Evolutionary conservation across 345 rosid genomes (phyloP).

Genomic region (Citrus reticulata): DNA sequence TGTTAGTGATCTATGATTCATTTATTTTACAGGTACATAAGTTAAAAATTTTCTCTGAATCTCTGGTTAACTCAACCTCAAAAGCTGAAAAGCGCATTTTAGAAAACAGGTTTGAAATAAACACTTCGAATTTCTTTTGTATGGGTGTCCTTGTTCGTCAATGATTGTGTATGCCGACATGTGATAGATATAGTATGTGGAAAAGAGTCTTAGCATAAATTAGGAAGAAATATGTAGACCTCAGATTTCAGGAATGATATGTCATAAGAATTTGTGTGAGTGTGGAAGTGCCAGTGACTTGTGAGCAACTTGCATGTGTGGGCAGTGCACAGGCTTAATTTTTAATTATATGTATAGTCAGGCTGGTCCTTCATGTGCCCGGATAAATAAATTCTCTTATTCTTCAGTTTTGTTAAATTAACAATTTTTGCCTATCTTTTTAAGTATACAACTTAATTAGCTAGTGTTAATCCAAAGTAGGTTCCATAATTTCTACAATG

Average conservation of each 20-base stretch:
- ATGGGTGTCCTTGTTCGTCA: neutral
- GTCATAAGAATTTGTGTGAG: neutral
- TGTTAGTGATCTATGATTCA: slow-evolving; percentile 2
- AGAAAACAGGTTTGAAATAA: slow-evolving; percentile 63
- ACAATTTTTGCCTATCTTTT: neutral
- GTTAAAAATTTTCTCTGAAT: slow-evolving; percentile 76
- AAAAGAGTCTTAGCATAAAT: neutral
- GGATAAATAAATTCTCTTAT: neutral
- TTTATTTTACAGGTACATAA: slow-evolving; percentile 63
- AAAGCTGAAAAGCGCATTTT: slow-evolving; percentile 76
- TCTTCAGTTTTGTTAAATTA: neutral
- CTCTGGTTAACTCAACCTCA: slow-evolving; percentile 65
- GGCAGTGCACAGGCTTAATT: neutral
- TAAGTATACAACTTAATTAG: neutral
- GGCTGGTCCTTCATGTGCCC: neutral
- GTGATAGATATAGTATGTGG: neutral
- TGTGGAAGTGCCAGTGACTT: neutral
- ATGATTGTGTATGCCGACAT: neutral
- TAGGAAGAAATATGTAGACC: neutral
- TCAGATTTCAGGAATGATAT: neutral
- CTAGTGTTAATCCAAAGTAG: neutral
- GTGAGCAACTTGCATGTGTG: neutral
- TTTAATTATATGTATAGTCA: neutral
- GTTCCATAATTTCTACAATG: neutral
- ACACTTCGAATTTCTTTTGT: slow-evolving; percentile 7